Evolutionary conservation across 345 rosid genomes (phyloP).

Genomic region (Kandelia obovata): DNA sequence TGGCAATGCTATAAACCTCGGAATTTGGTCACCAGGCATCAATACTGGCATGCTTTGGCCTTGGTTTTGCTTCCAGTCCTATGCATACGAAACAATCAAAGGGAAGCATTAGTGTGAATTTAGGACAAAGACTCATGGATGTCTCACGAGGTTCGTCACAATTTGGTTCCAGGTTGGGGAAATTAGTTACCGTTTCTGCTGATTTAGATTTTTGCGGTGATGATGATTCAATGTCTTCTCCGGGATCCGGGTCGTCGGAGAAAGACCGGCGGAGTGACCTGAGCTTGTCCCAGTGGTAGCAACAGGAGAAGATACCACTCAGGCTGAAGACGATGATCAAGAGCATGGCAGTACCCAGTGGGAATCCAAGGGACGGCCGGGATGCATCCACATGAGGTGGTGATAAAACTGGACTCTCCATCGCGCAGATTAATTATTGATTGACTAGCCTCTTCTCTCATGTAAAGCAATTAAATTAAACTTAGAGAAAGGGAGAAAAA

Average conservation of each 20-base stretch:
- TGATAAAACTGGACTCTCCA: slow-evolving; percentile 70
- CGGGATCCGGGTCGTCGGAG: slow-evolving; percentile 37
- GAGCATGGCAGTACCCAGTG: slow-evolving; percentile 90
- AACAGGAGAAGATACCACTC: slow-evolving; percentile 94
- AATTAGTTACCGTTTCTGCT: slow-evolving; percentile 36
- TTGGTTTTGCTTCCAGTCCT: slow-evolving; percentile 51
- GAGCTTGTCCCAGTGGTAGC: slow-evolving; percentile 98
- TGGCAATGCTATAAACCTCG: slow-evolving; percentile 91
- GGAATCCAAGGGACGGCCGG: slow-evolving; percentile 89
- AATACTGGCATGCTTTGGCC: slow-evolving; percentile 69
- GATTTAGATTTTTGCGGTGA: slow-evolving; percentile 48
- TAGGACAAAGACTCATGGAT: background rate
- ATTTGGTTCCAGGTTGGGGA: background rate
- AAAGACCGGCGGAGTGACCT: slow-evolving; percentile 72
- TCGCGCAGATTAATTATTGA: background rate
- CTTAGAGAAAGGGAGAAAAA: background rate
- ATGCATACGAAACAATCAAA: background rate
- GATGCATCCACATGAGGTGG: slow-evolving; percentile 77
- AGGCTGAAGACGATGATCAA: slow-evolving; percentile 76
- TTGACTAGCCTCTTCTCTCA: slow-evolving; percentile 24
- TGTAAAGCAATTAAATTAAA: slow-evolving; percentile 9
- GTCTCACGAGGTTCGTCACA: background rate
- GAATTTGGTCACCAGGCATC: slow-evolving; percentile 88
- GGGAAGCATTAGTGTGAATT: background rate
- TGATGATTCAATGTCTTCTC: slow-evolving; percentile 46